Percentiles rank a stretch among this genome's conserved stretches.
Conservation (phyloP, 2,329 filamentous ascomycete genomes). For the Scytalidium sp. region DNA sequence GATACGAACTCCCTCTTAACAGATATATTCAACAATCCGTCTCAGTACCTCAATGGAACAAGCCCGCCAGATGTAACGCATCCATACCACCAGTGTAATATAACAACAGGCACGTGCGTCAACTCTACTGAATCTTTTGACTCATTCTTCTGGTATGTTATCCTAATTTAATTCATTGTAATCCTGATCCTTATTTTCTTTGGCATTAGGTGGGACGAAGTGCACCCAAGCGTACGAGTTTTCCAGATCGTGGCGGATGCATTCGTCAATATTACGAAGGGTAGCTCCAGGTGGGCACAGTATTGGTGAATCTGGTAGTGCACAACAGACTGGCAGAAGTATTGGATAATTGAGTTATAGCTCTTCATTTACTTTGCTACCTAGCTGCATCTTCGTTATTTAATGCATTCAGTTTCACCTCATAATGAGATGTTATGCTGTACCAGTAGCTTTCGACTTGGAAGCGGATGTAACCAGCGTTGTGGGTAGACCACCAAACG, state of each 20-base stretch:
- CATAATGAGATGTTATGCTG: too few relatives aligned
- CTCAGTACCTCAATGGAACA: constrained; percentile 57
- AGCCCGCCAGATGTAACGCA: constrained; percentile 51
- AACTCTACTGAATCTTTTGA: constrained; percentile 41
- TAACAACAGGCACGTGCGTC: constrained; percentile 29
- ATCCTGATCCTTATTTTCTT: neutral
- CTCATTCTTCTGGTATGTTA: constrained; percentile 59
- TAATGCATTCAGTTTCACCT: too few relatives aligned
- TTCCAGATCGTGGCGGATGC: constrained; percentile 50
- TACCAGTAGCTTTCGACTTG: too few relatives aligned
- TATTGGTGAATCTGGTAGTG: too few relatives aligned
- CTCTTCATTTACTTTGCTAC: too few relatives aligned
- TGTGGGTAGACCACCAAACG: too few relatives aligned
- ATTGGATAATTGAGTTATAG: too few relatives aligned
- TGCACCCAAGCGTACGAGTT: constrained; percentile 66
- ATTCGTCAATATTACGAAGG: constrained; percentile 49
- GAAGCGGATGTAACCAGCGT: too few relatives aligned
- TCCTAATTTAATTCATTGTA: neutral
- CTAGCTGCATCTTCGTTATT: too few relatives aligned
- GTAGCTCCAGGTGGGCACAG: constrained; percentile 20
- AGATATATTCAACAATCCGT: constrained; percentile 59
- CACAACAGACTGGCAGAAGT: too few relatives aligned
- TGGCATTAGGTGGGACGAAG: constrained; percentile 46
- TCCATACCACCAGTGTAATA: constrained; percentile 50
- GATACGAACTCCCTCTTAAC: constrained; percentile 60